phyloP scores from a whole-genome alignment of 129 eudicot species.

The Centella asiatica region DNA sequence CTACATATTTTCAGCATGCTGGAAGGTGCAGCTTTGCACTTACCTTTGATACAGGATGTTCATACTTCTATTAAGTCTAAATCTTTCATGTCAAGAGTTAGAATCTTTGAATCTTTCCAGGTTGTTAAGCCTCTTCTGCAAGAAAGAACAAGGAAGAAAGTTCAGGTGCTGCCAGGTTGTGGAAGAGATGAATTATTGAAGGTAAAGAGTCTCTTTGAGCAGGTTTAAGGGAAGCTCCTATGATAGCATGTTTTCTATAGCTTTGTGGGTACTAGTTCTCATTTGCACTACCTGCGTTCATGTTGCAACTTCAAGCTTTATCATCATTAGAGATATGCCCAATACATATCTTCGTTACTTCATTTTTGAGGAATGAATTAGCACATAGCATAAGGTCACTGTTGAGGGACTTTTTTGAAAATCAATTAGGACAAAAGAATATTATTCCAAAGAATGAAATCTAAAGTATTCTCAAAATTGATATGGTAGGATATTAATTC shows the following conservation, averaged over 20 bases:
- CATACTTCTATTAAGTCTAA: background rate
- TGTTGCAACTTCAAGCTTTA: background rate
- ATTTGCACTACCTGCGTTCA: background rate
- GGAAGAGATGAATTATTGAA: conserved; percentile 79
- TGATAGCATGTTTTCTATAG: background rate
- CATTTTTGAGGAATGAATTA: no score
- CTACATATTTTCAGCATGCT: conserved; percentile 92
- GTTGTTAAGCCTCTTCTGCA: conserved; percentile 89
- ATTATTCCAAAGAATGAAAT: no score
- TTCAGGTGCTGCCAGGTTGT: conserved; percentile 83
- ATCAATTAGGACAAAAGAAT: no score
- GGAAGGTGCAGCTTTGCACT: conserved; percentile 61
- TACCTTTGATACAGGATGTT: conserved; percentile 7
- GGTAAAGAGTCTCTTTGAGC: conserved; percentile 29
- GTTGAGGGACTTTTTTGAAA: no score
- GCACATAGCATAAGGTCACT: no score
- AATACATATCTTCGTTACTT: background rate
- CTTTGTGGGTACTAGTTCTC: background rate
- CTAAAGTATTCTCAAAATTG: no score
- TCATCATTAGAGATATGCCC: background rate
- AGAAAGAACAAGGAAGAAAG: conserved; percentile 89
- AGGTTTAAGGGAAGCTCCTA: background rate
- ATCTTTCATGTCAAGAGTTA: background rate
- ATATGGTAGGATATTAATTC: no score
- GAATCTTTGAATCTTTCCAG: conserved; percentile 34